Conservation (phyloP, 192 early-diverging fungal genomes). For the Helicostylum pulchrum region DNA sequence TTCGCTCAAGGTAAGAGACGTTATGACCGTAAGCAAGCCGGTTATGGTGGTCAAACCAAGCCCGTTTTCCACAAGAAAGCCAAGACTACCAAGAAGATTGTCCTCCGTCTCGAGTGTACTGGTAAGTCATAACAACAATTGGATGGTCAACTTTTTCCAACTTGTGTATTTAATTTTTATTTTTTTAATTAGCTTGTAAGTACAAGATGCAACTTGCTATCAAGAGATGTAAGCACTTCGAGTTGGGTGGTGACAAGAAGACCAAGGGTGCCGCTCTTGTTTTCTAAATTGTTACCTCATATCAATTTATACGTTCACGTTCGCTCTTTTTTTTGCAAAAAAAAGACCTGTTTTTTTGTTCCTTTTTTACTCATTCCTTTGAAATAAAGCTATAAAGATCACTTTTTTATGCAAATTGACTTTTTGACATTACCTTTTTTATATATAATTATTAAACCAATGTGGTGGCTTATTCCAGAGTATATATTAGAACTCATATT, state of each 20-base stretch:
- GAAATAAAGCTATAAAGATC: neutral
- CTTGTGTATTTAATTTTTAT: neutral
- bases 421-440: no score
- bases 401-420: neutral
- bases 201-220: slow-evolving; percentile 97
- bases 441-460: no score
- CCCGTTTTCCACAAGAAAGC: slow-evolving; percentile 99
- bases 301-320: neutral
- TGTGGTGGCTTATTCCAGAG: no score
- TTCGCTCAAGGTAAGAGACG: slow-evolving; percentile 93
- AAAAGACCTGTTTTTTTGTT: neutral
- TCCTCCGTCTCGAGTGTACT: slow-evolving; percentile 97
- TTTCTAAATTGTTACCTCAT: slow-evolving; percentile 60
- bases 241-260: slow-evolving; percentile 99
- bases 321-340: neutral
- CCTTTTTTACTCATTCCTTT: neutral
- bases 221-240: slow-evolving; percentile 99
- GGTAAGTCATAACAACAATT: slow-evolving; percentile 29
- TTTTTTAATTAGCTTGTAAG: slow-evolving; percentile 71
- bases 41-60: slow-evolving; percentile 99
- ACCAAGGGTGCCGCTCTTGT: slow-evolving; percentile 83
- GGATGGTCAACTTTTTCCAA: no score
- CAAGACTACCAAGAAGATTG: slow-evolving; percentile 99
- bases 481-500: no score
- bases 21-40: slow-evolving; percentile 84